These are phyloP conservation scores for Amauroascus verrucosus DNA, from an alignment of 2,329 filamentous ascomycete genomes.

Conservation along the genomic window DNA sequence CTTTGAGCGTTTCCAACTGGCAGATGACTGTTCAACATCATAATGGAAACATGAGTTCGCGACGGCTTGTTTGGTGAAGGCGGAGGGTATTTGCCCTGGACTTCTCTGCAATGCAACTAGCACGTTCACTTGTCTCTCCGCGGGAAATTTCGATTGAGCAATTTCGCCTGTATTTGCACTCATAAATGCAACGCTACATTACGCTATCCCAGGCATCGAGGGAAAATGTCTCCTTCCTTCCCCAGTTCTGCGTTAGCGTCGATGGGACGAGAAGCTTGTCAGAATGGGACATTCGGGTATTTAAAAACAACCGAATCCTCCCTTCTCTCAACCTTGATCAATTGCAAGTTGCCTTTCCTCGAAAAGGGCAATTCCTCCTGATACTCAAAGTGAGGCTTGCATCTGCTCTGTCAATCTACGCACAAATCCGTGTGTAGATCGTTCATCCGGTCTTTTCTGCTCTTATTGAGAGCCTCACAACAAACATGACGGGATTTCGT, in stretches of 20 bases:
- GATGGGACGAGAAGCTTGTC: not conserved
- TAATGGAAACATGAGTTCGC: not conserved
- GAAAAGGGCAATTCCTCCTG: not conserved
- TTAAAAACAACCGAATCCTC: not conserved
- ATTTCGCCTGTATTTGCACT: not conserved
- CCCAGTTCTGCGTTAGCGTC: not conserved
- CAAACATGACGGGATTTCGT: not conserved
- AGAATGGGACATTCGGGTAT: not conserved
- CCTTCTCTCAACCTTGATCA: not conserved
- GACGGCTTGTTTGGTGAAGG: not conserved
- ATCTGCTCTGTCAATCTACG: not conserved
- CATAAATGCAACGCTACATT: not conserved
- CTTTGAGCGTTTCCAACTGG: too few species aligned
- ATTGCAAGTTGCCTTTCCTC: not conserved
- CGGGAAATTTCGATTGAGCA: not conserved
- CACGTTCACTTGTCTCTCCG: not conserved
- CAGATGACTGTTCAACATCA: not conserved
- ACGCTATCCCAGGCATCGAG: not conserved
- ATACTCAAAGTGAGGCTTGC: not conserved
- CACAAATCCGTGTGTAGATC: not conserved
- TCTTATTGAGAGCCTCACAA: not conserved
- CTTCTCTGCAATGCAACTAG: not conserved
- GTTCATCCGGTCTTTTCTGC: not conserved
- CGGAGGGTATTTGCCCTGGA: not conserved
- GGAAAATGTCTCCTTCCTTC: not conserved